Percentiles rank a stretch among this genome's conserved stretches.
These are phyloP conservation scores for Populus trichocarpa DNA, from an alignment of 441 rosid genomes.

Conservation along the genomic window DNA sequence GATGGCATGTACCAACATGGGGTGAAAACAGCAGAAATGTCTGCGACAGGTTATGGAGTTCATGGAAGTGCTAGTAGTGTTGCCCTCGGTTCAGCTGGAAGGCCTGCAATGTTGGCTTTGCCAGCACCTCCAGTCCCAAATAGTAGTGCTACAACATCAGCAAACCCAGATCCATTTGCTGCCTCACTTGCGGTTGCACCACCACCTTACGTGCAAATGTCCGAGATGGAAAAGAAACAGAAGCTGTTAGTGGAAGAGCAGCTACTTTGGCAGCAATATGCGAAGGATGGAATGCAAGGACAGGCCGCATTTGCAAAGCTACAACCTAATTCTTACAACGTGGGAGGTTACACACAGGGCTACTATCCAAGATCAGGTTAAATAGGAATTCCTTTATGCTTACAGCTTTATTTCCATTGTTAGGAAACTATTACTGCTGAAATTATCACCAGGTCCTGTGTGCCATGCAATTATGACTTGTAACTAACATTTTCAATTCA, in stretches of 20 bases:
- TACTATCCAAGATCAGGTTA: not conserved
- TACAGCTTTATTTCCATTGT: not conserved
- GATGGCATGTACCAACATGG: slow-evolving; percentile 68
- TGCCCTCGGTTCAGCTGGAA: slow-evolving; percentile 45
- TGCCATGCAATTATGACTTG: not conserved
- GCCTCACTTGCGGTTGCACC: slow-evolving; percentile 46
- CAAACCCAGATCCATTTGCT: slow-evolving; percentile 46
- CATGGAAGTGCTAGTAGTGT: slow-evolving; percentile 59
- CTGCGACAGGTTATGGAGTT: slow-evolving; percentile 14
- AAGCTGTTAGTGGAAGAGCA: slow-evolving; percentile 49
- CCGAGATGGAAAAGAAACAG: slow-evolving; percentile 64
- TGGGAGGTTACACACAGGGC: slow-evolving; percentile 19
- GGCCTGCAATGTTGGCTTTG: slow-evolving; percentile 49
- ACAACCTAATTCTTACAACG: slow-evolving; percentile 28
- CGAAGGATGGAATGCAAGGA: slow-evolving; percentile 49
- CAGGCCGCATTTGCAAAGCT: slow-evolving; percentile 27
- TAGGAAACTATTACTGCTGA: not conserved
- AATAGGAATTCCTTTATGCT: not conserved
- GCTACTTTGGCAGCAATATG: slow-evolving; percentile 58
- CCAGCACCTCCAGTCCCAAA: slow-evolving; percentile 40
- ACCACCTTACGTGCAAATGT: slow-evolving; percentile 55
- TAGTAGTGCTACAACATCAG: not conserved
- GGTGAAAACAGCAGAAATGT: slow-evolving; percentile 24
- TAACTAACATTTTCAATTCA: not conserved
- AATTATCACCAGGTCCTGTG: not conserved